Base-by-base conservation (phyloP, 352 stramenopile genomes). In the Stramenopiles sp. region DNA sequence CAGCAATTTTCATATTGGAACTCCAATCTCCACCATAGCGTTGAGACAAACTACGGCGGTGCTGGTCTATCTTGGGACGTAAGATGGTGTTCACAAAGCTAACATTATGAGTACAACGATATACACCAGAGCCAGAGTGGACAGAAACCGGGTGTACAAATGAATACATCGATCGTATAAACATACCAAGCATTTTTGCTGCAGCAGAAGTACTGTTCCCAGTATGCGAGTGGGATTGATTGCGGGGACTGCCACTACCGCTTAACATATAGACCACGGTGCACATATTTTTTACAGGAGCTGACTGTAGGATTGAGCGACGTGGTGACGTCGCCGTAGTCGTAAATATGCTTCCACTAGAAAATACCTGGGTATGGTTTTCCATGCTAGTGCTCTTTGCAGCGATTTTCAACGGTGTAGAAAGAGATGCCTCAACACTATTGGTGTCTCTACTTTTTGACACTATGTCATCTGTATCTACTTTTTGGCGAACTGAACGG, bases 101-200 rank as follows among this genome's bases (percentile, higher is more conserved):
- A 14, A 55, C 39, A 55, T 55, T 55, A 55, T 55, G 1, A 30
- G 44, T 55, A 30, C 32, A 87, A 44, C 89, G 84, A 82, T 96
- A 98, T 85, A 98, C 95, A 83, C 98, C 98, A 31, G 93, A 97
- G 31, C 93, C 89, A 0, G 94, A 98, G 86, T 98, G 93, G 31
- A 98, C 91, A 84, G 93, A 90, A 32, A 96, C 91, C 8, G 97
- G 93, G n/a, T 92, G 88, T 81, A 98, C 90, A 67, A 95, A 89
- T 0, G 92, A 91, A 86, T 97, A 97, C 44, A 96, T 90, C 75
- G 91, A 87, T 44, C 90, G 84, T 67, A 98, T 88, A 85, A 98
- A 98, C 14, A 55, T 55, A 55, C 39, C 39, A 55, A 55, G 39
- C 39, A 55, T 55, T 55, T 55, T 55, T 55, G 39, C 4, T 67